Conservation (phyloP, 306 rosid species). For the Hippophae rhamnoides region DNA sequence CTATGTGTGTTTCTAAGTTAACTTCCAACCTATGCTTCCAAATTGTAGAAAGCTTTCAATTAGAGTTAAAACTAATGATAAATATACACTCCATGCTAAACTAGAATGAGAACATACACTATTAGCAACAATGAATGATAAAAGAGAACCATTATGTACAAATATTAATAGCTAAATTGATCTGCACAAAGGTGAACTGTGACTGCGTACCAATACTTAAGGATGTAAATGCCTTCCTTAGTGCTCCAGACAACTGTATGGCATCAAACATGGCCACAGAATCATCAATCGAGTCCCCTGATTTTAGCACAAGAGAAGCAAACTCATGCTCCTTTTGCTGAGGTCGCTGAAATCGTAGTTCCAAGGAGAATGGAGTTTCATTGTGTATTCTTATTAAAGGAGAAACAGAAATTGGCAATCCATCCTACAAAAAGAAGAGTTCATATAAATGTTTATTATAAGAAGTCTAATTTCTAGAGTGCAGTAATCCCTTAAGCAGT, state of each 20-base stretch:
- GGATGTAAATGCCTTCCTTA: slow-evolving; percentile 70
- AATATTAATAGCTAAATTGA: slow-evolving; percentile 7
- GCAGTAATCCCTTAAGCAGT: slow-evolving; percentile 20
- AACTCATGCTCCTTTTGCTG: slow-evolving; percentile 54
- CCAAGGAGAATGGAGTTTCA: slow-evolving; percentile 63
- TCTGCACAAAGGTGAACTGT: slow-evolving; percentile 10
- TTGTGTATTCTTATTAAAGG: slow-evolving; percentile 71
- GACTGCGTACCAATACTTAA: slow-evolving; percentile 60
- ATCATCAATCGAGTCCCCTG: slow-evolving; percentile 83
- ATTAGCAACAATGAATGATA: background rate
- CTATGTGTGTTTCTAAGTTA: too few relatives aligned
- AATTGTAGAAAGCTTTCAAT: too few relatives aligned
- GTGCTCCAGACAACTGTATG: slow-evolving; percentile 65
- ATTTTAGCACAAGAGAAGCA: slow-evolving; percentile 56
- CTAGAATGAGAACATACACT: background rate
- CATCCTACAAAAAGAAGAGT: slow-evolving; percentile 42
- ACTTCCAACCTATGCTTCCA: too few relatives aligned
- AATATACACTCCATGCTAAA: slow-evolving; percentile 3
- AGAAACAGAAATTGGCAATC: slow-evolving; percentile 58
- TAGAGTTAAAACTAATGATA: too few relatives aligned
- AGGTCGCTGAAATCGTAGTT: slow-evolving; percentile 65
- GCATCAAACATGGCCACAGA: slow-evolving; percentile 79
- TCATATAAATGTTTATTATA: background rate
- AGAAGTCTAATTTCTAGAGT: slow-evolving; percentile 6
- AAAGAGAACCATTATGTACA: background rate